A percentile compares a stretch with the other conserved stretches of the same genome.
Conservation (phyloP, 208 protist genomes). For the Porcisia hertigi region DNA sequence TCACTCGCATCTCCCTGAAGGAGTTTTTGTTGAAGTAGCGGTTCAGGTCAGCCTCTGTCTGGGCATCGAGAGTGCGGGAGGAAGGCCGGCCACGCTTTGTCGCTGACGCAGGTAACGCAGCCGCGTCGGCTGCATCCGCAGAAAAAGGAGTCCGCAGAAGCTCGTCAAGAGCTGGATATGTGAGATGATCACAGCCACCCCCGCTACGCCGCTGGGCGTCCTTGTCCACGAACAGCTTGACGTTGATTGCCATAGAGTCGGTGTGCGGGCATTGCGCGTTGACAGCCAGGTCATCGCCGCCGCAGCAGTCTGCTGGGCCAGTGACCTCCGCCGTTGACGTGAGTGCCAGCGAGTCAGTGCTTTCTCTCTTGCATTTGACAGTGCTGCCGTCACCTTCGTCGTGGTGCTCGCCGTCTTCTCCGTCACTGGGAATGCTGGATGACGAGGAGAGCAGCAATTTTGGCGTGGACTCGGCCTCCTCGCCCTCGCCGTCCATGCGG, state of each 20-base stretch:
- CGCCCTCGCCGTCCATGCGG: constrained; percentile 9
- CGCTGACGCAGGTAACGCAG: background rate
- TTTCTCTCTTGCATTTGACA: background rate
- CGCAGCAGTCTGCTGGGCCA: background rate
- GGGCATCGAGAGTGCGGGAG: constrained; percentile 39
- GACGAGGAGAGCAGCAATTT: constrained; percentile 7
- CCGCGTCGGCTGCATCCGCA: background rate
- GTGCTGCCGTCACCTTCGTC: background rate
- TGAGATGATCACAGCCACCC: constrained; percentile 31
- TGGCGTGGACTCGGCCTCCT: background rate
- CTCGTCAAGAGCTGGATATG: constrained; percentile 34
- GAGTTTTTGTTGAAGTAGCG: constrained; percentile 75
- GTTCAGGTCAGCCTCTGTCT: constrained; percentile 67
- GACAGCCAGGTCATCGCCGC: background rate
- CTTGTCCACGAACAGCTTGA: constrained; percentile 43
- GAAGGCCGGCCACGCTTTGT: background rate
- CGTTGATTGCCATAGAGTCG: background rate
- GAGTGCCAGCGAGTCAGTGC: background rate
- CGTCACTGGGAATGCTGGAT: background rate
- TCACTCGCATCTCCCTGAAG: constrained; percentile 88
- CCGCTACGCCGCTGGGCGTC: constrained; percentile 28
- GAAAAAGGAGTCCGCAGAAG: constrained; percentile 12
- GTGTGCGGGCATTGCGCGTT: background rate
- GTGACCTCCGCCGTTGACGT: background rate
- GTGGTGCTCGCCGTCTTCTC: background rate